Base-by-base conservation (phyloP, 2,329 filamentous ascomycete species). In the Colletotrichum costaricense region DNA sequence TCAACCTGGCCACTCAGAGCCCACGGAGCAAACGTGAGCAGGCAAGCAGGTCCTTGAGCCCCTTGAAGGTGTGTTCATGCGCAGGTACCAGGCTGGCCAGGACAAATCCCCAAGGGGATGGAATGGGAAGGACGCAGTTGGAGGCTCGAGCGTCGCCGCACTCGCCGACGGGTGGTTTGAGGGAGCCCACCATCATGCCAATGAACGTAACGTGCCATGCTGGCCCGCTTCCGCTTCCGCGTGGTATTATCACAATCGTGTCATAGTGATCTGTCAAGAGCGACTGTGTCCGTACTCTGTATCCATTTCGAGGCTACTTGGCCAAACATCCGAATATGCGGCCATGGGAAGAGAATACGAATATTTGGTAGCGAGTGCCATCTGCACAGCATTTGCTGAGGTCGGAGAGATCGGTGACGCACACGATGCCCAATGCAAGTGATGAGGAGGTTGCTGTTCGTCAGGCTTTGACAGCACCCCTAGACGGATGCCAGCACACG, bases 381-480 rank as follows among this genome's bases (percentile, higher is more conserved):
- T 65, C 67, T n/a, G 55, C 59, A 24, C 30, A 28, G 59, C 42
- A 59, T 49, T 22, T 33, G 14, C 58, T 28, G 30, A 55, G 24
- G 4, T 9, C 42, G 16, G 54, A 54, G 19, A 52, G 24, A 63
- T 26, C 35, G 62, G 67, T 71, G 67, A 67, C 26, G 62, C 30
- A 64, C 46, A 35, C 55, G 56, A 67, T 49, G 67, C 55, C 56
- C 60, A 69, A 73, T 64, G 46, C 42, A 71, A 57, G 70, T 57
- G 67, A 65, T 49, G n/a, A 38, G 57, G 30, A 38, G 30, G 59
- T 19, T 66, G 54, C 46, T 70, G 33, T 14, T 55, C 54, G 69
- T 55, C 64, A 74, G 70, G 72, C 56, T 62, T 63, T 69, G 57
- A 73, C 54, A 67, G 71, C 52, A 70, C 65, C 26, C n/a, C 30